phyloP scores from a whole-genome alignment of 1,139 yeast genomes.

The Lipomyces yarrowii region DNA sequence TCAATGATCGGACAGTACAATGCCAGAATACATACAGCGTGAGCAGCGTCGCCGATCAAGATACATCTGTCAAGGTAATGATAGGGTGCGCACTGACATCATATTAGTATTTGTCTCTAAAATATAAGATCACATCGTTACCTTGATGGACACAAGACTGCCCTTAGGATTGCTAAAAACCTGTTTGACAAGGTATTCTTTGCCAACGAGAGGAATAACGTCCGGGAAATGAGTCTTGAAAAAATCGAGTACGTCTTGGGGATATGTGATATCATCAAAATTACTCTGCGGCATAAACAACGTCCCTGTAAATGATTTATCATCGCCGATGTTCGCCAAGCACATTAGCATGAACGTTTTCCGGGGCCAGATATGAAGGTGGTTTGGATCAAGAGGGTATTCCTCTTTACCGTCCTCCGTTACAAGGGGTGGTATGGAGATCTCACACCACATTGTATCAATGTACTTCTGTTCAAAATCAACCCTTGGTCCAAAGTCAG shows the following conservation, averaged over 20 bases:
- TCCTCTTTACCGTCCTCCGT: conserved; percentile 34
- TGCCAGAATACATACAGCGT: conserved; percentile 47
- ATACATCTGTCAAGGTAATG: conserved; percentile 65
- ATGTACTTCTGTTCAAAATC: conserved; percentile 74
- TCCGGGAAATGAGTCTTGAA: conserved; percentile 70
- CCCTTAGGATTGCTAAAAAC: conserved; percentile 72
- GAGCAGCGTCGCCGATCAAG: conserved; percentile 91
- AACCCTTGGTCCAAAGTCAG: conserved; percentile 46
- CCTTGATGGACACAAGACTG: conserved; percentile 58
- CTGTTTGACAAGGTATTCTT: conserved; percentile 53
- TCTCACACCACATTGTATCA: conserved; percentile 81
- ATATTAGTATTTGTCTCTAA: conserved; percentile 4
- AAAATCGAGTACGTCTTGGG: conserved; percentile 52
- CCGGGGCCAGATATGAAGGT: conserved; percentile 93
- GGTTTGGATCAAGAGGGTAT: conserved; percentile 67
- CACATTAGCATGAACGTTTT: conserved; percentile 87
- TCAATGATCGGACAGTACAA: background rate
- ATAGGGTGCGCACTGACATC: conserved; percentile 59
- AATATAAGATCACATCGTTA: conserved; percentile 45
- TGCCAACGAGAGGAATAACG: conserved; percentile 69
- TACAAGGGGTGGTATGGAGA: conserved; percentile 60
- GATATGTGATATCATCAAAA: conserved; percentile 53
- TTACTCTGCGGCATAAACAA: conserved; percentile 83
- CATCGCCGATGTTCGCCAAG: conserved; percentile 66
- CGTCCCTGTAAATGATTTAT: conserved; percentile 75